These are phyloP conservation scores for Trypanosoma cruzi DNA, from an alignment of 208 protist species.

Conservation along the genomic window DNA sequence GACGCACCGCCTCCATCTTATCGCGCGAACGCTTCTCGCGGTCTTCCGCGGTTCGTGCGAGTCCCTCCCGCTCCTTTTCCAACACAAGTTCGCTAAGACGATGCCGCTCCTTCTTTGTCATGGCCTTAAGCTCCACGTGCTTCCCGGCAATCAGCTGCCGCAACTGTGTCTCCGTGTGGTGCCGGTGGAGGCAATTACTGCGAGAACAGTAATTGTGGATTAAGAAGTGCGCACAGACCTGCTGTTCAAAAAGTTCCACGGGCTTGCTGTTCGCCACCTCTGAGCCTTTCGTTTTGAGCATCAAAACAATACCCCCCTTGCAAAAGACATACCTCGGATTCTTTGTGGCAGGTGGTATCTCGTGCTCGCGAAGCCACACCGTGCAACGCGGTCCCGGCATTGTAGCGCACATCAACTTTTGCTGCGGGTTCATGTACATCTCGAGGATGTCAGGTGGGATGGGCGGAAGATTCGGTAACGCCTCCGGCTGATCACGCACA, in stretches of 20 bases:
- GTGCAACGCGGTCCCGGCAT: conserved; percentile 85
- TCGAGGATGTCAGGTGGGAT: conserved; percentile 68
- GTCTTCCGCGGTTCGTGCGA: conserved; percentile 50
- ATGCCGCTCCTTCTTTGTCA: conserved; percentile 83
- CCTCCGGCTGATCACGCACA: conserved; percentile 27
- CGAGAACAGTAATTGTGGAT: conserved; percentile 86
- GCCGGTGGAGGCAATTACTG: conserved; percentile 74
- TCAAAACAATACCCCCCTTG: conserved; percentile 73
- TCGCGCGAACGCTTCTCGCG: conserved; percentile 30
- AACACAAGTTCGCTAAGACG: conserved; percentile 61
- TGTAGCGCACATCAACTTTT: conserved; percentile 71
- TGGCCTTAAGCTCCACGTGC: conserved; percentile 71
- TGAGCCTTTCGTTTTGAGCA: conserved; percentile 70
- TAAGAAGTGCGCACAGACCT: conserved; percentile 88
- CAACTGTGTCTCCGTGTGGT: conserved; percentile 82
- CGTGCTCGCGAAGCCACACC: conserved; percentile 78
- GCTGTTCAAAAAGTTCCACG: conserved; percentile 84
- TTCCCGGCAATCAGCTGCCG: conserved; percentile 75
- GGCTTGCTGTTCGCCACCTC: conserved; percentile 83
- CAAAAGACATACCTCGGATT: conserved; percentile 76
- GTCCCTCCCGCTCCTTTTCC: conserved; percentile 57
- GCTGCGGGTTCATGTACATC: conserved; percentile 69
- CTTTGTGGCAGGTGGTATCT: conserved; percentile 46
- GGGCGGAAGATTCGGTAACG: conserved; percentile 17
- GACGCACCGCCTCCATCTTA: conserved; percentile 15